Base-by-base conservation (phyloP, 1,139 yeast species). In the Yamadazyma aaseri region DNA sequence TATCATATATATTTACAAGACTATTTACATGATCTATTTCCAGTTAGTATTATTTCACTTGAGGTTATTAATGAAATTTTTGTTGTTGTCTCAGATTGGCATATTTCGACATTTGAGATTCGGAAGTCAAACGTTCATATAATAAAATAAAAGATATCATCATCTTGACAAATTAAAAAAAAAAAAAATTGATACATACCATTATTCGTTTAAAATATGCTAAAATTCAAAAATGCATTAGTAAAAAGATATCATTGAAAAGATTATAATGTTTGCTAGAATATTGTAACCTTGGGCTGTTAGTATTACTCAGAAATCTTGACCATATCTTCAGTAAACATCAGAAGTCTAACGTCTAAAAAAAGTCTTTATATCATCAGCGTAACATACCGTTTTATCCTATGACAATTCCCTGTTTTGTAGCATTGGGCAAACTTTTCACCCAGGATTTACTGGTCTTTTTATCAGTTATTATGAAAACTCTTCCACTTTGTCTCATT, bases 401-500 rank as follows among this genome's bases (percentile, higher is more conserved):
- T 29, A 69, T 51, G 15, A 63, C 56, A 16, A 60, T 61, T 20
- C 80, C 78, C 42, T 73, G 73, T 48, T 77, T 76, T 22, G 85
- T 70, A 5, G 84, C 82, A 42, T 73, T 79, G 25, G 92, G 90
- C 30, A 90, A 67, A 3, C 95, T 96, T 50, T 81, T 81, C 18
- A 90, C 81, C 92, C 96, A 89, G 6, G 85, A 72, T 49, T 82
- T 80, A 18, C 65, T 65, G 32, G 86, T 82, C 47, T 73, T 73
- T 45, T 80, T 79, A 47, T 82, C 83, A 21, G 68, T 67, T 39
- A 90, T 78, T 49, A 90, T 66, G 47, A 87, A 81, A 2, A 86
- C 96, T 42, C 96, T 72, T 12, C 98, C 98, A 28, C 83, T 72
- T 53, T 85, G 89, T 34, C 84, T 85, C 83, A 89, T 83, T 53